A percentile compares a stretch with the other conserved stretches of the same genome.
These are phyloP conservation scores for Escallonia herrerae DNA, from an alignment of 129 eudicot species.

Conservation along the genomic window DNA sequence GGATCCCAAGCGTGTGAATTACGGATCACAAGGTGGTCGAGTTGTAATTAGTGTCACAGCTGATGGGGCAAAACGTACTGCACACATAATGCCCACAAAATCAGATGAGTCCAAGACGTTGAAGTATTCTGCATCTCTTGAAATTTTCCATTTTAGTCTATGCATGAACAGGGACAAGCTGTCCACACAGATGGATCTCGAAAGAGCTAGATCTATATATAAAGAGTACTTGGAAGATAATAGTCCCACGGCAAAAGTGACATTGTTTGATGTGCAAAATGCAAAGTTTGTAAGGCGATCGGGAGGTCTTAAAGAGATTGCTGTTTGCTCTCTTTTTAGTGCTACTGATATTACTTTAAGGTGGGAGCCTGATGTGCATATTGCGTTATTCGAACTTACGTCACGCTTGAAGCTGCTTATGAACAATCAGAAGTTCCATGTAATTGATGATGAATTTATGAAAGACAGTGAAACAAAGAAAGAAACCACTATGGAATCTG, in stretches of 20 bases:
- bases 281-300: constrained; percentile 78
- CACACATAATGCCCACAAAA: constrained; percentile 58
- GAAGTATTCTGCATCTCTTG: constrained; percentile 61
- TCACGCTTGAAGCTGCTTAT: constrained; percentile 57
- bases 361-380: constrained; percentile 98
- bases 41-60: constrained; percentile 51
- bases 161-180: constrained; percentile 80
- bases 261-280: constrained; percentile 82
- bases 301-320: constrained; percentile 83
- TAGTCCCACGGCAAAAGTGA: constrained; percentile 43
- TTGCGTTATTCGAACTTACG: constrained; percentile 71
- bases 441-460: constrained; percentile 21
- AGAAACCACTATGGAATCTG: constrained; percentile 33
- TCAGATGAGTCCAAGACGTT: constrained; percentile 46
- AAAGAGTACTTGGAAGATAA: constrained; percentile 56
- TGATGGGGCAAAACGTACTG: constrained; percentile 83
- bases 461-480: constrained; percentile 28
- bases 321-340: constrained; percentile 90
- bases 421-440: constrained; percentile 55
- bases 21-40: constrained; percentile 97
- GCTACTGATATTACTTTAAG: constrained; percentile 87
- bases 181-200: constrained; percentile 78
- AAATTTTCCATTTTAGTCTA: constrained; percentile 68
- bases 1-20: constrained; percentile 89
- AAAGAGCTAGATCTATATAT: constrained; percentile 82